These are phyloP conservation scores for Aspergillus sp. DNA, from an alignment of 2,329 filamentous ascomycete genomes.

Conservation along the genomic window DNA sequence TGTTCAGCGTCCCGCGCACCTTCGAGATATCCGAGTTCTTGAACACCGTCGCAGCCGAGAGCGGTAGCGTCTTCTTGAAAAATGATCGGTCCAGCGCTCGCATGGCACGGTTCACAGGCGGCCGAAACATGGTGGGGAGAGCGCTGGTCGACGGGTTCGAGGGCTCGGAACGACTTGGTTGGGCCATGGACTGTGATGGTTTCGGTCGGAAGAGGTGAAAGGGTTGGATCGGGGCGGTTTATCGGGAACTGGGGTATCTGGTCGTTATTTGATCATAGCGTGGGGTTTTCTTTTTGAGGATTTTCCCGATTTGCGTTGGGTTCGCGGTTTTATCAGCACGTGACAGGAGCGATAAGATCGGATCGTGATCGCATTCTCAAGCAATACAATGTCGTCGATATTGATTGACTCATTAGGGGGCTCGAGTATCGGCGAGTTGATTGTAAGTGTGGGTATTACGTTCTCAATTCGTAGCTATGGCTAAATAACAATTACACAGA, in stretches of 20 bases:
- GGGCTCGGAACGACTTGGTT: conserved; percentile 8
- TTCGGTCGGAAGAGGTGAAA: background rate
- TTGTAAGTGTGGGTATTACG: background rate
- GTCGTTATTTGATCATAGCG: background rate
- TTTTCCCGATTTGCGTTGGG: background rate
- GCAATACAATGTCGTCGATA: background rate
- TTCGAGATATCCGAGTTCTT: conserved; percentile 73
- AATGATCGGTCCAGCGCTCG: conserved; percentile 78
- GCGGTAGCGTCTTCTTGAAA: conserved; percentile 73
- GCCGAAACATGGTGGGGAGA: conserved; percentile 63
- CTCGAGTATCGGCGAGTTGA: too few relatives aligned
- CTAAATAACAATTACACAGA: background rate
- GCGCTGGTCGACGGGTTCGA: conserved; percentile 24
- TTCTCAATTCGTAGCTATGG: background rate
- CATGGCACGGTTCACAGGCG: conserved; percentile 77
- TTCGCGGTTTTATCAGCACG: conserved; percentile 11
- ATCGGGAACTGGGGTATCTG: background rate
- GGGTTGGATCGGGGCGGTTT: background rate
- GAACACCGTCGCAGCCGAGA: conserved; percentile 75
- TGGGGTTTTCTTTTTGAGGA: background rate
- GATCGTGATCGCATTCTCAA: background rate
- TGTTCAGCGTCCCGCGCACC: conserved; percentile 66
- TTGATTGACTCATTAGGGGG: background rate
- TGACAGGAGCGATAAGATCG: conserved; percentile 10
- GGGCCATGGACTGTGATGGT: conserved; percentile 14